Conservation (phyloP, 139 green algal genomes). For the Edaphochlamys debaryana region DNA sequence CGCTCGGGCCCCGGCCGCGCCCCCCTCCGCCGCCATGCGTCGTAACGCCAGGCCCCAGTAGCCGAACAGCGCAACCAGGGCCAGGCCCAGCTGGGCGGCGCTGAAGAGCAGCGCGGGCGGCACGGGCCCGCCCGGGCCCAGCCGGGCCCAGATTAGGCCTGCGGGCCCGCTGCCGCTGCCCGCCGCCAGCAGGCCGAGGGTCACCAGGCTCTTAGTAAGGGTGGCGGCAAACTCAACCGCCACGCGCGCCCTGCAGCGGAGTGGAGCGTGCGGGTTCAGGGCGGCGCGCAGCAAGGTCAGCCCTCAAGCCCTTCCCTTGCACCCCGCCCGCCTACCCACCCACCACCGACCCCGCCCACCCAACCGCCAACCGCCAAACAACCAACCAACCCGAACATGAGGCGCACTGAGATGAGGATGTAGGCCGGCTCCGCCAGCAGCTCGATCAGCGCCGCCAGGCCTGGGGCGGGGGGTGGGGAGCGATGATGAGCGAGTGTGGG, state of each 20-base stretch:
- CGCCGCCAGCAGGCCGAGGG: slow-evolving; percentile 61
- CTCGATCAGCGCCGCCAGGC: slow-evolving; percentile 74
- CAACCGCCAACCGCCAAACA: too few species aligned
- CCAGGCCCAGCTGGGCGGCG: slow-evolving; percentile 71
- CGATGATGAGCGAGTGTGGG: background rate
- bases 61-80: slow-evolving; percentile 45
- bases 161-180: too few species aligned
- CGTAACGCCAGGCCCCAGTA: slow-evolving; percentile 48
- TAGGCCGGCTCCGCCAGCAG: slow-evolving; percentile 80
- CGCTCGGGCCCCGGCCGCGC: background rate
- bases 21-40: background rate
- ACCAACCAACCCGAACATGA: slow-evolving; percentile 73
- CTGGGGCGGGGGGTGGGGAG: slow-evolving; percentile 34
- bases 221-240: slow-evolving; percentile 68
- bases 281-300: background rate
- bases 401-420: slow-evolving; percentile 70
- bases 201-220: slow-evolving; percentile 62
- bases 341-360: too few species aligned
- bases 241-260: slow-evolving; percentile 53
- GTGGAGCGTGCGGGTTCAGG: background rate
- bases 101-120: slow-evolving; percentile 68
- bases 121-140: background rate
- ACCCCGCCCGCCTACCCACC: too few species aligned
- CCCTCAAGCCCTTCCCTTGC: too few species aligned
- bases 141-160: too few species aligned